A percentile compares a stretch with the other conserved stretches of the same genome.
These are phyloP conservation scores for Novakomyces olei DNA, from an alignment of 805 yeast genomes.

Conservation along the genomic window DNA sequence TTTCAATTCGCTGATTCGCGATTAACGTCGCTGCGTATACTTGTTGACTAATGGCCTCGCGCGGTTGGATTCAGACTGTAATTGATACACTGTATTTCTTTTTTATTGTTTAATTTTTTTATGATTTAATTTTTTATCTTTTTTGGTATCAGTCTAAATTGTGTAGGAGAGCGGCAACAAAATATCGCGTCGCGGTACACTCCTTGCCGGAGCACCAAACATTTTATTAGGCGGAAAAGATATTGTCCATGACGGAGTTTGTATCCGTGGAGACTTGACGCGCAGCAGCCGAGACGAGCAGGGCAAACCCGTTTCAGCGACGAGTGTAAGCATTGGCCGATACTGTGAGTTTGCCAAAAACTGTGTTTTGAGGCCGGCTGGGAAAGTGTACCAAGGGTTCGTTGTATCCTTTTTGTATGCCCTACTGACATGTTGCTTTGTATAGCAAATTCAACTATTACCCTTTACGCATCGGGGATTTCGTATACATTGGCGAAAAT, in stretches of 20 bases:
- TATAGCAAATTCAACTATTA: conserved; percentile 10
- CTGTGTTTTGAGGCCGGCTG: conserved; percentile 16
- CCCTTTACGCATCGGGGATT: conserved; percentile 19
- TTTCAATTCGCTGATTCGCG: no score
- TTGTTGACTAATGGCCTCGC: no score
- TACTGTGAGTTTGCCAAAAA: conserved; percentile 13
- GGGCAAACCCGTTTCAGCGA: no score
- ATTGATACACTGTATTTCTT: no score
- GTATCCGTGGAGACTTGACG: conserved; percentile 17
- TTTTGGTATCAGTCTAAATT: conserved; percentile 4
- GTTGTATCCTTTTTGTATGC: background rate
- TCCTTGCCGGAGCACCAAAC: conserved; percentile 17
- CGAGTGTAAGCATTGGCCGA: conserved; percentile 16
- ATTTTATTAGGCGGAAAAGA: conserved; percentile 19
- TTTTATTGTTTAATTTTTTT: no score
- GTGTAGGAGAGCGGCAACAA: conserved; percentile 17
- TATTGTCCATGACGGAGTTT: conserved; percentile 15
- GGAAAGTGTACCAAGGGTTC: conserved; percentile 8
- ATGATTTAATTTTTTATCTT: no score
- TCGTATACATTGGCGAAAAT: conserved; percentile 17
- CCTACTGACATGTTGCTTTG: background rate
- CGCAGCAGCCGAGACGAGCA: background rate
- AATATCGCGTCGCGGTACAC: conserved; percentile 15
- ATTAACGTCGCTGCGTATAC: no score
- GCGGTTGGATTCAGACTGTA: no score